Base-by-base conservation (phyloP, 148 eudicot species). In the Suaeda aralocaspica region DNA sequence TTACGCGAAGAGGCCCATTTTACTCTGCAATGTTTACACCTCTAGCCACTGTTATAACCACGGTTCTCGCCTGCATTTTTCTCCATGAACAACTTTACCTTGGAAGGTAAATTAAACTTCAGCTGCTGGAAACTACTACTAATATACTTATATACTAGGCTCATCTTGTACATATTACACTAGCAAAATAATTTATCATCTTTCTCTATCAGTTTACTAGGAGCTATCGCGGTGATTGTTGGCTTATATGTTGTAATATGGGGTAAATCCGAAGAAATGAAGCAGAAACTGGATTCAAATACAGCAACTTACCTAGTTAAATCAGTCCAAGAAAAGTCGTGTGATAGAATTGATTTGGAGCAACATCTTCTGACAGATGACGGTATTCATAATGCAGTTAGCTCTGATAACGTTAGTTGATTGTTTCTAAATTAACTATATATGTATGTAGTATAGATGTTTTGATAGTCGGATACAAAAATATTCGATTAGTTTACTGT, bases 1-100 rank as follows among this genome's bases (percentile, higher is more conserved):
- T 90, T 42, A 70, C 87, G 1, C 77, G 48, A 1, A 78, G 82
- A 76, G 93, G 94, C 0, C 93, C 96, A 12, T 81, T 91, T 8
- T 91, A 81, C 66, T 73, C 89, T n/a, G 89, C 96, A 2, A 81
- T 88, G 96, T 91, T 91, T 80, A 85, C 76, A 65, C 96, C 96
- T 76, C 67, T 91, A 8, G 71, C 70, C 76, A 86, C 89, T 10
- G 85, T 88, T 3, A 82, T 86, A 14, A 90, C 83, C 6, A 81
- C 87, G 12, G 66, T 86, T 2, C 64, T 82, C 6, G 91, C 89
- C 36, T 74, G 85, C 63, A 75, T 86, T 9, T 76, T 88, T 33
- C 62, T 85, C 29, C 84, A 77, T 15, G 96, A 88, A 73, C 68
- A 88, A 76, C 64, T 91, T 31, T 91, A 84, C 55, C 52, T 50